Percentiles rank a stretch among this genome's conserved stretches.
Evolutionary conservation across 495 filamentous ascomycete species (phyloP).

Genomic region (Neurospora sp.): DNA sequence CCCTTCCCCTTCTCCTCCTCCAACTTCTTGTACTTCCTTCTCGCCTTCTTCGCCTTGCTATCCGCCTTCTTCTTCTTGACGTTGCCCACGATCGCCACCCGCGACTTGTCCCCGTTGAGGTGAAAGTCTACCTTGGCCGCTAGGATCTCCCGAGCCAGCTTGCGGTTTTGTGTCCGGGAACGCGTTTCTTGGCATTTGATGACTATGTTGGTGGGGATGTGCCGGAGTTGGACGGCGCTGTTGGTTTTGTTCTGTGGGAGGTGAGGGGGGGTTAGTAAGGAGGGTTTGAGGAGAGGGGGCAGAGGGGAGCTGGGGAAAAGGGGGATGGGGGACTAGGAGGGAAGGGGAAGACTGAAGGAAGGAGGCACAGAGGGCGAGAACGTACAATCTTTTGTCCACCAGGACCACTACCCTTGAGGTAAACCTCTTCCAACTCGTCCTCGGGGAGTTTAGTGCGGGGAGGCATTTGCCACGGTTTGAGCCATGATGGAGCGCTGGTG

Average conservation of each 20-base stretch:
- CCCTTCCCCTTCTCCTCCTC: conserved; percentile 26
- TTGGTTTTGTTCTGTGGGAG: conserved; percentile 78
- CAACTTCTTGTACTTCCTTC: conserved; percentile 38
- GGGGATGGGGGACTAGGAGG: neutral
- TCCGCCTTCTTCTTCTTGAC: conserved; percentile 36
- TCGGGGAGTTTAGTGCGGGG: conserved; percentile 62
- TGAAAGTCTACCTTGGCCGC: conserved; percentile 66
- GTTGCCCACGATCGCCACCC: conserved; percentile 29
- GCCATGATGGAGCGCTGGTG: neutral
- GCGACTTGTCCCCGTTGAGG: conserved; percentile 36
- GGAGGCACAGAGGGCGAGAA: neutral
- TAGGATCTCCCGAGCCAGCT: conserved; percentile 67
- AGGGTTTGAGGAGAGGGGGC: neutral
- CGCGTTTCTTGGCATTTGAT: conserved; percentile 89
- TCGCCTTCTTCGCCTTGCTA: conserved; percentile 39
- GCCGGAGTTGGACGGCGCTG: conserved; percentile 87
- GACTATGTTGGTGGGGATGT: conserved; percentile 79
- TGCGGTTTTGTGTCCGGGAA: conserved; percentile 78
- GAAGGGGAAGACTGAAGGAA: too few relatives aligned
- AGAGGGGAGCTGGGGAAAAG: neutral
- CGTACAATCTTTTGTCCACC: conserved; percentile 88
- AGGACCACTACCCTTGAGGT: conserved; percentile 85
- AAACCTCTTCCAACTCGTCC: conserved; percentile 67
- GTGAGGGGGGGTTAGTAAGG: neutral
- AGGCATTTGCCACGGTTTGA: conserved; percentile 43